A percentile compares a stretch with the other conserved stretches of the same genome.
Conservation (phyloP, 179 eudicot genomes). For the Camellia oleifera region DNA sequence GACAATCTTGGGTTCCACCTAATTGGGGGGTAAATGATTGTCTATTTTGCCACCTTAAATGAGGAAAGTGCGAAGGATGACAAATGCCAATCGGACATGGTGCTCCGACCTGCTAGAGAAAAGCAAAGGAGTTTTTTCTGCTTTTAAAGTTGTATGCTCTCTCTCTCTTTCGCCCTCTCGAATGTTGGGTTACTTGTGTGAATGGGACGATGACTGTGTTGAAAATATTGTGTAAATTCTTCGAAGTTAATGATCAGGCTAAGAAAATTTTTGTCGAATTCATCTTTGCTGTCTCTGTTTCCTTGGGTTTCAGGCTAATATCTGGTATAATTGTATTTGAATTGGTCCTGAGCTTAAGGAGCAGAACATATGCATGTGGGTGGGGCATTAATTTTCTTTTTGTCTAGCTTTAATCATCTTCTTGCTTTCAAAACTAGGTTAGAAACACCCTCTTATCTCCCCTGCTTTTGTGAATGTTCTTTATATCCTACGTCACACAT, state of each 20-base stretch:
- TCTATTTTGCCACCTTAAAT: neutral
- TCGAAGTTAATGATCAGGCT: neutral
- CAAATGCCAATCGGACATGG: neutral
- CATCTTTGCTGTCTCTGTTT: neutral
- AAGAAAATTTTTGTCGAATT: neutral
- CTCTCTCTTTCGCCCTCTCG: neutral
- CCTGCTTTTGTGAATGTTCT: neutral
- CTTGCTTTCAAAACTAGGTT: neutral
- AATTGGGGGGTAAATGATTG: neutral
- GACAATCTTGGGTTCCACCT: neutral
- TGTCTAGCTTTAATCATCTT: neutral
- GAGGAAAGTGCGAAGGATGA: neutral
- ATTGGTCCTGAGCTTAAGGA: neutral
- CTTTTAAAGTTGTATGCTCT: constrained; percentile 8
- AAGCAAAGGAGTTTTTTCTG: neutral
- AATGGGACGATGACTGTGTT: neutral
- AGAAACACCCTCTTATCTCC: neutral
- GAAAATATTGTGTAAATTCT: constrained; percentile 12
- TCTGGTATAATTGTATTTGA: neutral
- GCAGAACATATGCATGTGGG: neutral
- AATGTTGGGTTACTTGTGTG: neutral
- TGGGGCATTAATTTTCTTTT: neutral
- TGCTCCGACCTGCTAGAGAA: neutral
- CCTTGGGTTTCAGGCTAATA: neutral
- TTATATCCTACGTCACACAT: neutral